These are phyloP conservation scores for Mariannaea sp. DNA, from an alignment of 2,329 filamentous ascomycete species.

Conservation along the genomic window DNA sequence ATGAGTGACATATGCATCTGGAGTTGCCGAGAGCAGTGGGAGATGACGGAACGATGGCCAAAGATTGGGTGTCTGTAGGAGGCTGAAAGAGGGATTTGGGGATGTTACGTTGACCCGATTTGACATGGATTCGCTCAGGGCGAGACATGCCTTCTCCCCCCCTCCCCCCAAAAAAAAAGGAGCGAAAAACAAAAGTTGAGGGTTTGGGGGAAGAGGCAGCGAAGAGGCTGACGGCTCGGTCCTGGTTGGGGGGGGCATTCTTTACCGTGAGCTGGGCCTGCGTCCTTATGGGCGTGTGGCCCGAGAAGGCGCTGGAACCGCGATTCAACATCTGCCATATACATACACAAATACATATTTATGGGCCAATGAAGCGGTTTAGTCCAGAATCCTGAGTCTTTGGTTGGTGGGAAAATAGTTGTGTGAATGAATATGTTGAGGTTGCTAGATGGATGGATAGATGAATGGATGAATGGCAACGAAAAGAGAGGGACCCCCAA, in stretches of 20 bases:
- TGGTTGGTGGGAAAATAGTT: slow-evolving; percentile 9
- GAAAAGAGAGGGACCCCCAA: neutral
- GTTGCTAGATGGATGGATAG: neutral
- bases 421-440: neutral
- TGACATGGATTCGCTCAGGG: too few relatives aligned
- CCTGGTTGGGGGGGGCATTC: neutral
- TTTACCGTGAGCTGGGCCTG: neutral
- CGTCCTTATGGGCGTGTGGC: too few relatives aligned
- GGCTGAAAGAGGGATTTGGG: neutral
- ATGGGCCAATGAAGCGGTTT: neutral
- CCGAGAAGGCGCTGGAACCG: too few relatives aligned
- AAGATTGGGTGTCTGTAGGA: neutral
- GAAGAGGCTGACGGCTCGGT: neutral
- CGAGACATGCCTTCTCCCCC: too few relatives aligned
- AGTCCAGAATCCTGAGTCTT: neutral
- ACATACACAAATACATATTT: too few relatives aligned
- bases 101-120: too few relatives aligned
- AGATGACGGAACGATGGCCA: too few relatives aligned
- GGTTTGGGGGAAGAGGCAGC: neutral
- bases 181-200: neutral
- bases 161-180: too few relatives aligned
- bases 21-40: too few relatives aligned
- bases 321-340: too few relatives aligned
- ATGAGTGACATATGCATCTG: too few relatives aligned
- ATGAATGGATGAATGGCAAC: too few relatives aligned